A percentile compares a stretch with the other conserved stretches of the same genome.
Conservation (phyloP, 371 early-diverging fungal species). For the Umbelopsis sp. region DNA sequence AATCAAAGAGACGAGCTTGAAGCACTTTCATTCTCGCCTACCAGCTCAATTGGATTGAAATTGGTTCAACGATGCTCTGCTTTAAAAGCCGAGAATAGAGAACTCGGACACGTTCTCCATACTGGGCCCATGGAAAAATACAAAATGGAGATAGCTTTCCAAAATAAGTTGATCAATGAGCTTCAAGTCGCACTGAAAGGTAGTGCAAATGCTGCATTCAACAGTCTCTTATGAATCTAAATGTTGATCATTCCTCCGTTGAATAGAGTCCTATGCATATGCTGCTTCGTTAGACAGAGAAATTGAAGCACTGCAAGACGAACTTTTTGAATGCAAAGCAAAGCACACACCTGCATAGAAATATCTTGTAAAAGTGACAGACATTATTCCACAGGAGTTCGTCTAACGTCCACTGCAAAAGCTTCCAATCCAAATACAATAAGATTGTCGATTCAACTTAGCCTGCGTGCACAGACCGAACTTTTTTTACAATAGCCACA, state of each 20-base stretch:
- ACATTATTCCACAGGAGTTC: no score
- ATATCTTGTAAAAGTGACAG: no score
- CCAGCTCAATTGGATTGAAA: conserved; percentile 40
- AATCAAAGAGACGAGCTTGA: conserved; percentile 37
- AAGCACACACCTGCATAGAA: no score
- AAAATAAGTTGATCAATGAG: conserved; percentile 29
- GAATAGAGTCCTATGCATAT: conserved; percentile 10
- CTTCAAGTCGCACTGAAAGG: conserved; percentile 26
- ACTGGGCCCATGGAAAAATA: conserved; percentile 41
- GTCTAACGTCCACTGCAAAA: no score
- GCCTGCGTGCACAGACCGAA: no score
- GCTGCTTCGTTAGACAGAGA: conserved; percentile 20
- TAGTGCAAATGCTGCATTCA: background rate
- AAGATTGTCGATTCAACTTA: no score
- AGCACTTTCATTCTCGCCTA: conserved; percentile 35
- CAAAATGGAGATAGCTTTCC: conserved; percentile 35
- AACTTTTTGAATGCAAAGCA: background rate
- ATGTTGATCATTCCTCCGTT: background rate
- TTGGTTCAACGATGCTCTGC: conserved; percentile 35
- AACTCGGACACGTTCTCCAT: conserved; percentile 37
- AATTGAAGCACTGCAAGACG: conserved; percentile 17
- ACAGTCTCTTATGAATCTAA: background rate
- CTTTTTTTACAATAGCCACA: no score
- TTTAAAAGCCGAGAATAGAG: conserved; percentile 43
- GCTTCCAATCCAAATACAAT: no score